Base-by-base conservation (phyloP, 2,329 filamentous ascomycete species). In the Bretziella fagacearum region DNA sequence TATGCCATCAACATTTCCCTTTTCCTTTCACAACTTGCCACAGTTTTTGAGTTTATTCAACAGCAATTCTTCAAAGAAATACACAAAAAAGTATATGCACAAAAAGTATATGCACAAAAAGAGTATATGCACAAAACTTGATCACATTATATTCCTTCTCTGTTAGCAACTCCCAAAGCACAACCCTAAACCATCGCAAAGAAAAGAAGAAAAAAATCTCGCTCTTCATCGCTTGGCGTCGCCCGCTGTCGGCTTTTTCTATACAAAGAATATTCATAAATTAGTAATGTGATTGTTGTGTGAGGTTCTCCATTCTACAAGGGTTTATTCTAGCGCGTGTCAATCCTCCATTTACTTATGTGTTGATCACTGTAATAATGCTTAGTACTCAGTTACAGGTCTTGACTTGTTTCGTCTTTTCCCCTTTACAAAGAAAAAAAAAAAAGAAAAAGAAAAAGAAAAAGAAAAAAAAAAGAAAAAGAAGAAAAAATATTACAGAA, bases 171-270 rank as follows among this genome's bases (percentile, higher is more conserved):
- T 39, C 35, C 35, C 18, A 20, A 8, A n/a, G n/a, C 18, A 4
- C 23, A 39, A 18, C 13, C 15, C 8, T 7, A 39, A 39, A 20
- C 35, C 35, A 18, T 22, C 17, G 4, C 8, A n/a, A n/a, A 10
- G 17, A 7, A 39, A 17, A 18, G 23, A 22, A 22, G 27, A 4
- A 30, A 30, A 30, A 30, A 30, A 30, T 30, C 8, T 30, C 27
- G 27, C 27, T 30, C 27, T n/a, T 5, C 6, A 13, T 39, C 44
- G 44, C 44, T 46, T 46, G 44, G 44, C 23, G 26, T 41, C 44
- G 33, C 44, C 44, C 44, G 44, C 35, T 41, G 23, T 46, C 44
- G 44, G 44, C 44, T 46, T 30, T 46, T 11, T 15, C 26, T 45
- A 17, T 27, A 10, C 7, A 10, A 10, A 8, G 17, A 5, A 7